Evolutionary conservation across 768 basidiomycete species (phyloP).

Genomic region (Epithele typhae): DNA sequence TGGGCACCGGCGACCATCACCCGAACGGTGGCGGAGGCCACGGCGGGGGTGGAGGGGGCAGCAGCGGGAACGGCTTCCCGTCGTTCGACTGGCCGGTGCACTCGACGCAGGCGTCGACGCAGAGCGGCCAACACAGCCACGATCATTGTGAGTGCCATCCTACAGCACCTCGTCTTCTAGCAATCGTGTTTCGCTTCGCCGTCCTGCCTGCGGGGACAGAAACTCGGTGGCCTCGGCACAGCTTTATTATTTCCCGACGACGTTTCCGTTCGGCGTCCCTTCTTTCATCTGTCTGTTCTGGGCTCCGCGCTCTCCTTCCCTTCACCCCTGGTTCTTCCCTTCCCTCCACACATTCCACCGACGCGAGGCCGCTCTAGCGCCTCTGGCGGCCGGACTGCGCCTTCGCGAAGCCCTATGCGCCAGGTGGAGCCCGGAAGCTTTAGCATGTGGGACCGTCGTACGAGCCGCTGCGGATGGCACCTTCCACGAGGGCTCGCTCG

Average conservation of each 20-base stretch:
- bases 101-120: conserved; percentile 5
- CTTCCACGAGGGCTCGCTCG: no score
- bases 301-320: neutral
- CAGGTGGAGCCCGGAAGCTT: no score
- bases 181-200: neutral
- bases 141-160: conserved; percentile 13
- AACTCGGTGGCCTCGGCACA: no score
- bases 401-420: no score
- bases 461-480: no score
- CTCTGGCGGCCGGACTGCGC: no score
- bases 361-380: no score
- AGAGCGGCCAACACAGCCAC: conserved; percentile 10
- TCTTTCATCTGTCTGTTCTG: neutral
- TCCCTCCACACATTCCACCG: no score
- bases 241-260: no score
- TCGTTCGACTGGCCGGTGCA: conserved; percentile 26
- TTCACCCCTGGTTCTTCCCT: no score
- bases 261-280: neutral
- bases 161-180: no score
- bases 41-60: conserved; percentile 3
- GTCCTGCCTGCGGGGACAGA: neutral
- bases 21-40: conserved; percentile 11
- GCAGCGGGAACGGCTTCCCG: conserved; percentile 5
- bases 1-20: conserved; percentile 10
- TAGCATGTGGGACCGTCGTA: no score